Evolutionary conservation across 495 filamentous ascomycete species (phyloP).

Genomic region (Podospora tetraspora): DNA sequence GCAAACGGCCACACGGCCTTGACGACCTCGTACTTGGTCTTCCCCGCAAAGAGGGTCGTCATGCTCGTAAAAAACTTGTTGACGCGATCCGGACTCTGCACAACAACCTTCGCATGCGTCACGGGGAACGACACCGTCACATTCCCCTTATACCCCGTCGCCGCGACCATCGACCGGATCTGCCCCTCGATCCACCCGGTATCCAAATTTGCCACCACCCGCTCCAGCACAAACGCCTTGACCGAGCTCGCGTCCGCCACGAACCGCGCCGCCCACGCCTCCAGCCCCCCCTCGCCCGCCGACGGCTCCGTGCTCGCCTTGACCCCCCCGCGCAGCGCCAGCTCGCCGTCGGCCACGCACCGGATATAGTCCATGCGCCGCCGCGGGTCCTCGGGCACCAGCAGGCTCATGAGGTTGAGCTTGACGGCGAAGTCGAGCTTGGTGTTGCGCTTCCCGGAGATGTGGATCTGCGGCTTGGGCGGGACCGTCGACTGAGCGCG

Average conservation of each 20-base stretch:
- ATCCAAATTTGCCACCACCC: slow-evolving; percentile 48
- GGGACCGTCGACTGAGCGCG: slow-evolving; percentile 44
- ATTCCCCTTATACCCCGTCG: slow-evolving; percentile 43
- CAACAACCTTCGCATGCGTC: slow-evolving; percentile 43
- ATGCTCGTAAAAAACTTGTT: slow-evolving; percentile 42
- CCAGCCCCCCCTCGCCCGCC: slow-evolving; percentile 36
- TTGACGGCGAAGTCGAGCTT: slow-evolving; percentile 45
- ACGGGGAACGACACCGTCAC: slow-evolving; percentile 47
- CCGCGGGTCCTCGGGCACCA: slow-evolving; percentile 37
- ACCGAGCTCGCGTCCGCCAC: slow-evolving; percentile 42
- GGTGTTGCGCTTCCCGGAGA: slow-evolving; percentile 34
- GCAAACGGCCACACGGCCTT: slow-evolving; percentile 47
- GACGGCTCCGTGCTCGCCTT: slow-evolving; percentile 37
- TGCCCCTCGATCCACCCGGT: slow-evolving; percentile 48
- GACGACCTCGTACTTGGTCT: slow-evolving; percentile 46
- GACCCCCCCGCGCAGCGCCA: slow-evolving; percentile 43
- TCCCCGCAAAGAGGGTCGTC: slow-evolving; percentile 38
- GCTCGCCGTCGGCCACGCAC: slow-evolving; percentile 43
- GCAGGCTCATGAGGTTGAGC: slow-evolving; percentile 49
- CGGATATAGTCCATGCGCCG: slow-evolving; percentile 49
- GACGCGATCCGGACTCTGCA: slow-evolving; percentile 45
- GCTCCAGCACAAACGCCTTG: slow-evolving; percentile 47
- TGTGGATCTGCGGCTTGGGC: slow-evolving; percentile 47
- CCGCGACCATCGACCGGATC: slow-evolving; percentile 42
- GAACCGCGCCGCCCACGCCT: slow-evolving; percentile 46